Base-by-base conservation (phyloP, 202 grass and related monocot species). In the Setaria viridis region DNA sequence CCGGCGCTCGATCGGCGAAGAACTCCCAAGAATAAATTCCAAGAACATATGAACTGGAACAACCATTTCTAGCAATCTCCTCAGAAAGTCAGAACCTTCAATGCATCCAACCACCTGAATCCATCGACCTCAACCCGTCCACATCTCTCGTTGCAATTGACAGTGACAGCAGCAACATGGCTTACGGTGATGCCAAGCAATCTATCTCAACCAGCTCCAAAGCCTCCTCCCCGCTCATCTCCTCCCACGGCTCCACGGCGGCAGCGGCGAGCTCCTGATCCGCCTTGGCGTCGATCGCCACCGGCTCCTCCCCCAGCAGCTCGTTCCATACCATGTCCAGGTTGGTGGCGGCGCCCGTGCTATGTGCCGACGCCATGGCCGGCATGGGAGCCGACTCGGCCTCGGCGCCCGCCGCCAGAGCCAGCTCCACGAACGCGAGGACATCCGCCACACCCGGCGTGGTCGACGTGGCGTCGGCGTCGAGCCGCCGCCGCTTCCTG, bases 321-420 rank as follows among this genome's bases (percentile, higher is more conserved):
- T 91, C 89, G 70, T 90, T 76, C 91, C 89, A 91, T 49, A 93
- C 84, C 89, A 84, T 81, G 81, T 96, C 87, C 35, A 83, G 56
- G 30, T 35, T 74, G 6, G 74, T 12, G 7, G 15, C 75, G 34
- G 49, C 19, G 49, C 35, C 54, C 2, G 37, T 20, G 39, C 78
- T 45, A 9, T 48, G 25, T 14, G n/a, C 2, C 0, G 55, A 4
- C 7, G 20, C 7, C 30, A 4, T 17, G 34, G 42, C 32, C 11
- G 59, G 80, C 14, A 63, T 4, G 35, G 73, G 29, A 14, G 62
- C 48, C 0, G 9, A 42, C 0, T 74, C 67, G 8, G 57, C 43
- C 3, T 84, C 66, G 21, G 53, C 46, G 57, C 64, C 57, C 11
- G 65, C 56, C 3, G 80, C 87, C 43, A 95, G 3, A 6, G 72